These are phyloP conservation scores for Podila horticola DNA, from an alignment of 192 early-diverging fungal genomes.

Conservation along the genomic window DNA sequence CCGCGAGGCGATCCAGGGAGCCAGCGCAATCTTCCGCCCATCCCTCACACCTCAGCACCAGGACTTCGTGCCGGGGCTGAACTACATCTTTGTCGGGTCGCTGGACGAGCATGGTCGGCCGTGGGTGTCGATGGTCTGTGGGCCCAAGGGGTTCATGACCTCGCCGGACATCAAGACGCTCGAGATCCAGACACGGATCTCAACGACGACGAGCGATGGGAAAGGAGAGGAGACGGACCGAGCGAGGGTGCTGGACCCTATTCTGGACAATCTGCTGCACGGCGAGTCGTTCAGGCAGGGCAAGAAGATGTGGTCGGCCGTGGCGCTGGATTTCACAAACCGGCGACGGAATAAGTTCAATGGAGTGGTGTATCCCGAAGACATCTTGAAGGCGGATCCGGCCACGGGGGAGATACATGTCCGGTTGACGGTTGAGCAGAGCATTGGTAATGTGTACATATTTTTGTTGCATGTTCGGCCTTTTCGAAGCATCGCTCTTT, in stretches of 20 bases:
- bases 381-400: constrained; percentile 12
- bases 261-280: constrained; percentile 16
- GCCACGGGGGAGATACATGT: constrained; percentile 27
- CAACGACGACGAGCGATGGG: background rate
- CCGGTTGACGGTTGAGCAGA: constrained; percentile 36
- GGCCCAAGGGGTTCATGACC: constrained; percentile 24
- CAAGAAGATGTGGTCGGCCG: constrained; percentile 24
- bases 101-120: constrained; percentile 30
- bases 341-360: constrained; percentile 50
- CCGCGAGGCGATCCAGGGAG: constrained; percentile 20
- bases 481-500: no score
- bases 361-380: constrained; percentile 14
- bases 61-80: constrained; percentile 29
- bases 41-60: constrained; percentile 28
- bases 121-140: constrained; percentile 39
- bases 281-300: constrained; percentile 20
- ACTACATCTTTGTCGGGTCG: constrained; percentile 38
- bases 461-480: background rate
- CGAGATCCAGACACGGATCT: constrained; percentile 16
- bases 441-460: constrained; percentile 19
- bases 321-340: constrained; percentile 39
- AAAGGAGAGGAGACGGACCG: no score
- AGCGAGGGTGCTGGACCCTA: background rate
- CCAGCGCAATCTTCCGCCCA: constrained; percentile 21
- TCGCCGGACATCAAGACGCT: constrained; percentile 10